Evolutionary conservation across 108 stramenopile genomes (phyloP).

Genomic region (Mayamaea pseudoterrestris): DNA sequence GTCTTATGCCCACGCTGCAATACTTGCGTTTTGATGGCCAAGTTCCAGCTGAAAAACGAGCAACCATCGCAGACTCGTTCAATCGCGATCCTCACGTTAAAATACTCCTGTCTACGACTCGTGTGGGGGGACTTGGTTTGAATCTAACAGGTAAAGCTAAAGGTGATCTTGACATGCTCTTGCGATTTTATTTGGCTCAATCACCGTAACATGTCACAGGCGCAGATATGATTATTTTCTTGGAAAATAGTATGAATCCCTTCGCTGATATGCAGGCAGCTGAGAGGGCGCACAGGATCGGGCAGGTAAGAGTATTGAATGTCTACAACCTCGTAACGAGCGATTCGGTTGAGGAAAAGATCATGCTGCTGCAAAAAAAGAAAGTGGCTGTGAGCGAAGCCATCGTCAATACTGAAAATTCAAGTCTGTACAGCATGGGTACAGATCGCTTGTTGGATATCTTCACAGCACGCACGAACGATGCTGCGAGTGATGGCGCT

Average conservation of each 20-base stretch:
- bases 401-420: constrained; percentile 80
- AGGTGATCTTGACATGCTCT: background rate
- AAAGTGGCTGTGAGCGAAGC: constrained; percentile 71
- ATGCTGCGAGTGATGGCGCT: background rate
- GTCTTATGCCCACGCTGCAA: constrained; percentile 50
- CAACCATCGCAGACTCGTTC: constrained; percentile 54
- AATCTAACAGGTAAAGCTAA: constrained; percentile 55
- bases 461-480: constrained; percentile 23
- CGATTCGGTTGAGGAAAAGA: constrained; percentile 86
- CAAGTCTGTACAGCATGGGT: constrained; percentile 79
- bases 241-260: constrained; percentile 82
- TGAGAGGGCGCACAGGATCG: constrained; percentile 77
- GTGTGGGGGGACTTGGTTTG: constrained; percentile 73
- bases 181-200: too few relatives aligned
- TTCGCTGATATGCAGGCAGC: constrained; percentile 61
- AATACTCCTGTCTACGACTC: constrained; percentile 70
- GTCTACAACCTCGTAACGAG: constrained; percentile 85
- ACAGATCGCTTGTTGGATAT: constrained; percentile 81
- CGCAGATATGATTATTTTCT: constrained; percentile 74
- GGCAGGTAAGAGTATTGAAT: constrained; percentile 71
- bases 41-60: constrained; percentile 45
- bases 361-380: constrained; percentile 56
- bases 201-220: constrained; percentile 20
- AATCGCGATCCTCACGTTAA: constrained; percentile 50
- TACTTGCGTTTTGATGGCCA: constrained; percentile 72